These are phyloP conservation scores for Spathaspora sp. DNA, from an alignment of 1,139 yeast species.

Conservation along the genomic window DNA sequence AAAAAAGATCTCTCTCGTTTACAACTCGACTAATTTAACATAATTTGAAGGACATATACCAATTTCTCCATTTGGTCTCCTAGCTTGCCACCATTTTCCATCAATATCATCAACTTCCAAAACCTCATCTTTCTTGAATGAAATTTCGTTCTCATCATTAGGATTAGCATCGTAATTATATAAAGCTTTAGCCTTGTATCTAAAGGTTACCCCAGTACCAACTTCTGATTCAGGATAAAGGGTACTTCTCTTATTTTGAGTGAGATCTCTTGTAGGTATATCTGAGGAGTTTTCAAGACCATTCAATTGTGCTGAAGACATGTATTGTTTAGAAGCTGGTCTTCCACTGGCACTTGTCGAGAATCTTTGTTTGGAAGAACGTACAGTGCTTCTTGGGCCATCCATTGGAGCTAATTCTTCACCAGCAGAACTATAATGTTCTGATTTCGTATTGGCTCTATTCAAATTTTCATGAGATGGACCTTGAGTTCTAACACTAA, in stretches of 20 bases:
- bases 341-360: background rate
- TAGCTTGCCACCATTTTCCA: constrained; percentile 99
- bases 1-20: background rate
- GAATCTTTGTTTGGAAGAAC: constrained; percentile 4
- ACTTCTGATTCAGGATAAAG: constrained; percentile 25
- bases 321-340: constrained; percentile 36
- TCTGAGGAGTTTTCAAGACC: constrained; percentile 56
- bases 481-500: constrained; percentile 40
- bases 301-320: constrained; percentile 55
- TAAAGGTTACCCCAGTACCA: constrained; percentile 52
- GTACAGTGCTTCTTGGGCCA: constrained; percentile 12
- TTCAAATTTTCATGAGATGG: constrained; percentile 15
- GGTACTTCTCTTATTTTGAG: constrained; percentile 27
- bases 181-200: constrained; percentile 83
- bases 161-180: constrained; percentile 91
- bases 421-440: background rate
- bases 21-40: constrained; percentile 60
- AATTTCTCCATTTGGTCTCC: constrained; percentile 83
- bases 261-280: constrained; percentile 34
- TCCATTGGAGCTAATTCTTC: constrained; percentile 10
- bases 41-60: constrained; percentile 98
- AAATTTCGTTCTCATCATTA: constrained; percentile 89
- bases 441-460: constrained; percentile 2
- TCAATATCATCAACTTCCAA: constrained; percentile 89
- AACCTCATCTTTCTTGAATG: constrained; percentile 86